Evolutionary conservation across 768 basidiomycete genomes (phyloP), one percentile per base, ranked within the genome.

Genomic region (Russula emetica): DNA sequence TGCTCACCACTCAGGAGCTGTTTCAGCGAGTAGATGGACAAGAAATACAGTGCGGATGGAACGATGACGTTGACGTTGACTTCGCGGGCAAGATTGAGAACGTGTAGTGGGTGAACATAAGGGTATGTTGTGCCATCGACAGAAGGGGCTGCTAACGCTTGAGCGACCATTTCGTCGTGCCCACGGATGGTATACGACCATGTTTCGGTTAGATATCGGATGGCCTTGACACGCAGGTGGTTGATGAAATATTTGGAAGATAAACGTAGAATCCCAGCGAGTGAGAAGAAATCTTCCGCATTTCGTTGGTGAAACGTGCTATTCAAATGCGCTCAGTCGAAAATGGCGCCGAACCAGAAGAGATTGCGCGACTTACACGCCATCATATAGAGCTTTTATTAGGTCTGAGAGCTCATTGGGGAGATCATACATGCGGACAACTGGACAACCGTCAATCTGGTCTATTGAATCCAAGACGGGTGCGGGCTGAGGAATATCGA

Each of bases 161-260:
- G 74, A 55, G 79, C 74, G 14, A 85, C 78, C 82, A 85, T 84
- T 24, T 73, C 73, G 64, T 85, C 83, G 66, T 85, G 84, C 11
- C 82, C 82, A 44, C 76, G 72, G 5, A 86, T 76, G 3, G 83
- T 83, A 53, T 78, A 73, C 13, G 79, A 73, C 85, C 84, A 86
- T 1, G 78, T 82, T 60, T 77, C 71, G 16, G 76, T 71, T 16
- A 86, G 77, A 60, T 78, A 75, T 55, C 73, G 74, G 58, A 85
- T 80, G 40, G 80, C 81, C 63, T 81, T 76, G n/a, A 70, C 69
- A n/a, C 84, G 81, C 7, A 85, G 77, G 55, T 78, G 76, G 7
- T 73, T 69, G 38, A 85, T 79, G 69, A 85, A 81, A 61, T 86
- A 86, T 66, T 86, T 86, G 34, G 80, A 83, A 13, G 84, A 71